Evolutionary conservation across 2,329 filamentous ascomycete species (phyloP).

Genomic region (Phyllosticta citribraziliensis): DNA sequence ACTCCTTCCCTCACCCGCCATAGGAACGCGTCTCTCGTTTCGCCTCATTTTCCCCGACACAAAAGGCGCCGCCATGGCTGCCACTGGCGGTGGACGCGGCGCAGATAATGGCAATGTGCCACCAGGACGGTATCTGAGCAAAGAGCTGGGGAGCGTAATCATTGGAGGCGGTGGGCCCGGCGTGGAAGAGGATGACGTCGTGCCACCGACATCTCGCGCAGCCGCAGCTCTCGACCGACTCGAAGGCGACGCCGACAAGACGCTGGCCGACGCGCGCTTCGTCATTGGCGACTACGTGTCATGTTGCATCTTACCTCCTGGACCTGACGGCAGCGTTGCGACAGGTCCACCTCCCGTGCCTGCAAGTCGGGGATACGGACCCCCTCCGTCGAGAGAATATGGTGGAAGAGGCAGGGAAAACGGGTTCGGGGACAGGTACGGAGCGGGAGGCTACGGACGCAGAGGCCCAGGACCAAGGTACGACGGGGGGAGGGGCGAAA

Average conservation of each 20-base stretch:
- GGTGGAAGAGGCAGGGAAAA: conserved; percentile 17
- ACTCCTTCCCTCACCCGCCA: conserved; percentile 60
- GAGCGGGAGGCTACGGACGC: conserved; percentile 27
- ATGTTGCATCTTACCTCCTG: conserved; percentile 68
- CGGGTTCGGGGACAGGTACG: conserved; percentile 27
- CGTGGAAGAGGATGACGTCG: conserved; percentile 13
- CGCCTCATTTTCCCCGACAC: conserved; percentile 78
- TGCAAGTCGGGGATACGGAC: conserved; percentile 13
- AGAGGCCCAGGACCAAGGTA: conserved; percentile 29
- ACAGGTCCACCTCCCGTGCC: conserved; percentile 41
- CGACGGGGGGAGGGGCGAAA: conserved; percentile 32
- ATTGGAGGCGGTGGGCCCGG: conserved; percentile 52
- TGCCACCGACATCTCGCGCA: conserved; percentile 12
- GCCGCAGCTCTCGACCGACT: conserved; percentile 30
- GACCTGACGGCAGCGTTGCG: conserved; percentile 63
- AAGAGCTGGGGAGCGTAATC: conserved; percentile 75
- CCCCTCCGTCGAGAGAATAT: not conserved
- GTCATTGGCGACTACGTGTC: conserved; percentile 84
- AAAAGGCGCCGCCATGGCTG: conserved; percentile 29
- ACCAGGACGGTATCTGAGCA: conserved; percentile 58
- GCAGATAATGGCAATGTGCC: conserved; percentile 15
- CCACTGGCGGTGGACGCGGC: conserved; percentile 21
- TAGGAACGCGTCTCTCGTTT: conserved; percentile 80
- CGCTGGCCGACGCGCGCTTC: conserved; percentile 66
- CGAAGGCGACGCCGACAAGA: conserved; percentile 58